Evolutionary conservation across 2,329 filamentous ascomycete species (phyloP).

Genomic region (Monilinia laxa): DNA sequence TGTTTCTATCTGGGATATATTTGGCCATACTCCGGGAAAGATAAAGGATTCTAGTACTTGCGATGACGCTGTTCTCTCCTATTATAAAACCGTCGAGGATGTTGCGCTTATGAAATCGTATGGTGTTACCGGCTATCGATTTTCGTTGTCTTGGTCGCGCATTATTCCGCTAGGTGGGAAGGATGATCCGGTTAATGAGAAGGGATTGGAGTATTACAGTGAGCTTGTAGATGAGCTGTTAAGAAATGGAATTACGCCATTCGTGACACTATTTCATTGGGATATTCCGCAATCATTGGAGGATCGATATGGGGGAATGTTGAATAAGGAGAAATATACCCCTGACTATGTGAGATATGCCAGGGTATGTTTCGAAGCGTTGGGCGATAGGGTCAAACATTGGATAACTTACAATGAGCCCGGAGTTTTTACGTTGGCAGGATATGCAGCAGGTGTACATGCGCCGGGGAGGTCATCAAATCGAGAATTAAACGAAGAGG

Average conservation of each 20-base stretch:
- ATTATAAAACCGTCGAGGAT: conserved; percentile 73
- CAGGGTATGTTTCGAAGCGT: conserved; percentile 68
- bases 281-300: conserved; percentile 78
- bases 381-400: conserved; percentile 70
- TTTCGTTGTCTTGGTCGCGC: conserved; percentile 79
- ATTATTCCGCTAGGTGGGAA: conserved; percentile 81
- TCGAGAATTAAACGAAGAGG: conserved; percentile 63
- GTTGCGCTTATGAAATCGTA: conserved; percentile 72
- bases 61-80: conserved; percentile 78
- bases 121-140: conserved; percentile 73
- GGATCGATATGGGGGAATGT: conserved; percentile 74
- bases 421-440: conserved; percentile 77
- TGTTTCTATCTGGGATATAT: conserved; percentile 82
- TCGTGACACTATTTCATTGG: conserved; percentile 85
- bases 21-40: conserved; percentile 75
- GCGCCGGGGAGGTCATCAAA: conserved; percentile 79
- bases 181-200: conserved; percentile 75
- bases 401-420: conserved; percentile 92
- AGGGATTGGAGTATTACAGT: conserved; percentile 73
- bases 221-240: conserved; percentile 75
- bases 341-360: conserved; percentile 79
- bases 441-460: conserved; percentile 73
- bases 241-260: conserved; percentile 71
- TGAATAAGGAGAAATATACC: conserved; percentile 77
- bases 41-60: conserved; percentile 74